A percentile compares a stretch with the other conserved stretches of the same genome.
These are phyloP conservation scores for Paramarasmius palmivorus DNA, from an alignment of 1,284 basidiomycete species.

Conservation along the genomic window DNA sequence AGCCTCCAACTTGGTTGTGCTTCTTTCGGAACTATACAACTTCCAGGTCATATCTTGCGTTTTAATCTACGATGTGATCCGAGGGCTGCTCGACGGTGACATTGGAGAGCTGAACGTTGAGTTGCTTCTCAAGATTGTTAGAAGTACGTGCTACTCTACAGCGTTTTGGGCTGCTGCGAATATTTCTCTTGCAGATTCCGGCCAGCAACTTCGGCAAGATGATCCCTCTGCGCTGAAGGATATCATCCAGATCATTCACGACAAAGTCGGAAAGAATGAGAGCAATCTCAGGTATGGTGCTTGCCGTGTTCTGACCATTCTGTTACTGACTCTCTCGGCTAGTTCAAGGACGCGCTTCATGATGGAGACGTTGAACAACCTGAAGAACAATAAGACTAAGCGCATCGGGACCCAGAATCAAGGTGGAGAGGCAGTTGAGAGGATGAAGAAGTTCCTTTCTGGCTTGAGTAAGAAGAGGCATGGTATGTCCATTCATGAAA, in stretches of 20 bases:
- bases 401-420: conserved; percentile 59
- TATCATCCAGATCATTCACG: conserved; percentile 83
- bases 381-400: conserved; percentile 90
- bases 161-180: neutral
- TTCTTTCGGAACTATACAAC: conserved; percentile 94
- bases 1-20: conserved; percentile 83
- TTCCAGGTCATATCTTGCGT: conserved; percentile 90
- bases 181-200: conserved; percentile 59
- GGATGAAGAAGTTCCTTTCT: conserved; percentile 83
- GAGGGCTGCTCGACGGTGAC: conserved; percentile 67
- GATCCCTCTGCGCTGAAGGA: conserved; percentile 85
- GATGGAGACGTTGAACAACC: conserved; percentile 87
- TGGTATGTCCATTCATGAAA: conserved; percentile 39
- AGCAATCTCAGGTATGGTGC: conserved; percentile 57
- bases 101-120: conserved; percentile 85
- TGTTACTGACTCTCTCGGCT: conserved; percentile 11
- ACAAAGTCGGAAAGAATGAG: conserved; percentile 61
- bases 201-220: conserved; percentile 84
- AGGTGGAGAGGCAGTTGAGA: conserved; percentile 73
- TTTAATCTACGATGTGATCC: conserved; percentile 89
- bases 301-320: neutral
- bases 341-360: conserved; percentile 89
- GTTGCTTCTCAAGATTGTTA: conserved; percentile 81
- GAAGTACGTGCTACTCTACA: conserved; percentile 61
- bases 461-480: conserved; percentile 77